Conservation (phyloP, 2,329 filamentous ascomycete species). For the Metarhizium humberi region DNA sequence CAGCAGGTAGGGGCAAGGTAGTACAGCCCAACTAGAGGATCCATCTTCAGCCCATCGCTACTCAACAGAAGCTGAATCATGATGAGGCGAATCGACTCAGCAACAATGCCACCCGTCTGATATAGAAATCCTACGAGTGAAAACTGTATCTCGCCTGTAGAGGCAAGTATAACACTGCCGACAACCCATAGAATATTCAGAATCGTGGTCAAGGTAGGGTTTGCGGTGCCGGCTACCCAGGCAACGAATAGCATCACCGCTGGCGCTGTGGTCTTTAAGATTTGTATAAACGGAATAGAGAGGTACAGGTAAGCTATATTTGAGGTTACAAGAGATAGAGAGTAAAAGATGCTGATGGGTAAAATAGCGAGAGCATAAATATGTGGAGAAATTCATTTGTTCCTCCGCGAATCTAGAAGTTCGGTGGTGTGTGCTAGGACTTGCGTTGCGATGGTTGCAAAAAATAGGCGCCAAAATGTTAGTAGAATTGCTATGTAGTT, state of each 20-base stretch:
- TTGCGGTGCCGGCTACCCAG: conserved; percentile 46
- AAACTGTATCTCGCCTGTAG: conserved; percentile 58
- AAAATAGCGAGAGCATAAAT: conserved; percentile 55
- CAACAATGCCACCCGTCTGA: conserved; percentile 67
- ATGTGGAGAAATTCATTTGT: conserved; percentile 49
- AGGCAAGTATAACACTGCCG: conserved; percentile 41
- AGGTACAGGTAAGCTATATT: conserved; percentile 61
- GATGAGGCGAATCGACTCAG: conserved; percentile 72
- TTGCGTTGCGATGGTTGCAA: conserved; percentile 58
- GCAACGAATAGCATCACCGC: conserved; percentile 56
- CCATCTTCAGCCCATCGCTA: conserved; percentile 72
- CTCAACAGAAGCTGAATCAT: conserved; percentile 80
- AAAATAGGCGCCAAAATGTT: conserved; percentile 59
- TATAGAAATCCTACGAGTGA: conserved; percentile 55
- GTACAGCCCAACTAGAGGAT: conserved; percentile 78
- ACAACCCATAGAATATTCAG: conserved; percentile 43
- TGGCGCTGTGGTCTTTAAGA: conserved; percentile 60
- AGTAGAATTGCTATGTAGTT: conserved; percentile 41
- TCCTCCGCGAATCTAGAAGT: conserved; percentile 53
- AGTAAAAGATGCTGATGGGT: conserved; percentile 58
- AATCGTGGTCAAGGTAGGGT: conserved; percentile 34
- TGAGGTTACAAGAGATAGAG: conserved; percentile 54
- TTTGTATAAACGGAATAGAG: conserved; percentile 60
- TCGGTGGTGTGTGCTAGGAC: conserved; percentile 53
- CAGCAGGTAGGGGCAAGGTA: conserved; percentile 84